phyloP scores from a whole-genome alignment of 1,139 yeast species.

The Candida sojae region DNA sequence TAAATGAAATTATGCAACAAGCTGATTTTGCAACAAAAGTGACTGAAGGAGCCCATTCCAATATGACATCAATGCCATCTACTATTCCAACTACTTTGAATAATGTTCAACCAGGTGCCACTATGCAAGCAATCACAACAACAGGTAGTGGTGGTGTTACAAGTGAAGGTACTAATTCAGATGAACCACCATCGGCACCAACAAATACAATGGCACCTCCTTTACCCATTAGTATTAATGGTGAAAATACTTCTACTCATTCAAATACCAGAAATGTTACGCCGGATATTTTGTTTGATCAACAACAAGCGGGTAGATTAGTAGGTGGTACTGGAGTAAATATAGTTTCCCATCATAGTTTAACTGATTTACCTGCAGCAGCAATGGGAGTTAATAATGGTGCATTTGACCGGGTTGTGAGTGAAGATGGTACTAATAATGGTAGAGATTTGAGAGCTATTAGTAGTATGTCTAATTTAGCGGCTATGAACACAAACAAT shows the following conservation, averaged over 20 bases:
- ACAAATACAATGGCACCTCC: conserved; percentile 1
- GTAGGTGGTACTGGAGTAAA: not conserved
- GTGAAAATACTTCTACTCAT: not conserved
- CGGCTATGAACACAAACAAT: conserved; percentile 8
- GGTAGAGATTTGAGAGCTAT: conserved; percentile 30
- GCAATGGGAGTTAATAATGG: conserved; percentile 16
- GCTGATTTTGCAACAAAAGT: conserved; percentile 28
- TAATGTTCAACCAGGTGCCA: not conserved
- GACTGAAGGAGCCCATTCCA: conserved; percentile 18
- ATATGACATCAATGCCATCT: conserved; percentile 19
- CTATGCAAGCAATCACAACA: not conserved
- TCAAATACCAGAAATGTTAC: not conserved
- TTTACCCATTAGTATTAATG: not conserved
- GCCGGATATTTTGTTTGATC: conserved; percentile 11
- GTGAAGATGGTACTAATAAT: conserved; percentile 3
- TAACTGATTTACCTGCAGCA: conserved; percentile 34
- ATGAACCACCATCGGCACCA: conserved; percentile 13
- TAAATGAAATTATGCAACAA: conserved; percentile 34
- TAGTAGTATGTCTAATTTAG: conserved; percentile 41
- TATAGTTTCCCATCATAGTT: conserved; percentile 22
- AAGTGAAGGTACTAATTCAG: not conserved
- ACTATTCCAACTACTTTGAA: conserved; percentile 22
- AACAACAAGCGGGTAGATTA: conserved; percentile 24
- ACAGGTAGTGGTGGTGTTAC: too few species aligned
- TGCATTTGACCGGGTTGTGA: not conserved